phyloP scores from a whole-genome alignment of 768 basidiomycete genomes.

The Russula brevipes region DNA sequence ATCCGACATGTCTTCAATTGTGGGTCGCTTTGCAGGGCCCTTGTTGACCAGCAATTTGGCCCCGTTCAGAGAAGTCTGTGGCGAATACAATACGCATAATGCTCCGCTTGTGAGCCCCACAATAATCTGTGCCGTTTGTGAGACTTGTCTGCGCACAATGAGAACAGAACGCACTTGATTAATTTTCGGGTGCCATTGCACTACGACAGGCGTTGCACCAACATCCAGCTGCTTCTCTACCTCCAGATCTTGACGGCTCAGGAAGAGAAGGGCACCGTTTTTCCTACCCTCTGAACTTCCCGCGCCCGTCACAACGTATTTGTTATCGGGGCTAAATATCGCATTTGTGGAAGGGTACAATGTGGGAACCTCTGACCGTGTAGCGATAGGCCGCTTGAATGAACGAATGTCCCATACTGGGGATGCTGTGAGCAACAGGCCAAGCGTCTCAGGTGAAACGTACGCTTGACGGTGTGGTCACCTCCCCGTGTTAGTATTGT shows the following conservation, averaged over 20 bases:
- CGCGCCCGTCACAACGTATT: slow-evolving; percentile 78
- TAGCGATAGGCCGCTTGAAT: slow-evolving; percentile 83
- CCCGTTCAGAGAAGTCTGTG: slow-evolving; percentile 82
- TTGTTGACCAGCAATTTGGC: slow-evolving; percentile 86
- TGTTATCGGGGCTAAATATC: slow-evolving; percentile 92
- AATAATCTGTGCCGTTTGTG: slow-evolving; percentile 56
- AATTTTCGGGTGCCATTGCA: slow-evolving; percentile 94
- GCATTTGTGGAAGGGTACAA: slow-evolving; percentile 92
- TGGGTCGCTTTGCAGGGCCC: slow-evolving; percentile 75
- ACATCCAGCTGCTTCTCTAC: slow-evolving; percentile 62
- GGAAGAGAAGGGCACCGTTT: slow-evolving; percentile 65
- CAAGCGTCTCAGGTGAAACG: slow-evolving; percentile 32
- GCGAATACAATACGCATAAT: slow-evolving; percentile 89
- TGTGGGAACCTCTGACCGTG: slow-evolving; percentile 59
- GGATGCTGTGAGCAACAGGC: neutral
- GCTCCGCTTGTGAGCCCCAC: slow-evolving; percentile 83
- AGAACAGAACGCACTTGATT: slow-evolving; percentile 69
- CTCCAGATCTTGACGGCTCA: slow-evolving; percentile 65
- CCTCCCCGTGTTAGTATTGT: slow-evolving; percentile 86
- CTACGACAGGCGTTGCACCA: slow-evolving; percentile 79
- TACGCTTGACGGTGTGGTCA: slow-evolving; percentile 94
- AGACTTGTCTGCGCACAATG: neutral
- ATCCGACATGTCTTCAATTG: slow-evolving; percentile 84
- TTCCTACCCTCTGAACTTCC: slow-evolving; percentile 63
- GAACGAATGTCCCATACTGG: slow-evolving; percentile 92